These are phyloP conservation scores for Allium sativum DNA, from an alignment of 106 monocot genomes.

Conservation along the genomic window DNA sequence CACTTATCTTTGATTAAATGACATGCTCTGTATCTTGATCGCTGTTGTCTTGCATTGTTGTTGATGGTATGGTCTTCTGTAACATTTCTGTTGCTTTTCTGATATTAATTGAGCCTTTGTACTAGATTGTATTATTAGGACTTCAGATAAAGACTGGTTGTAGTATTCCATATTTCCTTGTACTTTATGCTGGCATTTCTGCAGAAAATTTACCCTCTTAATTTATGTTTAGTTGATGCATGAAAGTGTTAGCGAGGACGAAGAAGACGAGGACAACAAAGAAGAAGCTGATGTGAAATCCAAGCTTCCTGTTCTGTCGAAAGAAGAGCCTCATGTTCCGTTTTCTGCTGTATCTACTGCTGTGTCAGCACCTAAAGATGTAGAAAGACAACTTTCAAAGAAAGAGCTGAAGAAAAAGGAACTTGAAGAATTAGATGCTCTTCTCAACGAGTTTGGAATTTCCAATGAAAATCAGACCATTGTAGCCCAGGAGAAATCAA, in stretches of 20 bases:
- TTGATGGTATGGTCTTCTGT: no score
- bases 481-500: constrained; percentile 13
- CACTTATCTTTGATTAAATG: no score
- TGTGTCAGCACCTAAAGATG: constrained; percentile 21
- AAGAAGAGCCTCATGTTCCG: constrained; percentile 16
- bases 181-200: no score
- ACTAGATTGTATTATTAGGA: no score
- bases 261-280: constrained; percentile 30
- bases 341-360: no score
- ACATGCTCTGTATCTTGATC: no score
- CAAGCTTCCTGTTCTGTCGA: constrained; percentile 10
- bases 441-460: constrained; percentile 44
- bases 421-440: constrained; percentile 50
- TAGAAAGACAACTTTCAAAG: constrained; percentile 70
- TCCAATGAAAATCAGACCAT: constrained; percentile 9
- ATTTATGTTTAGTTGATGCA: constrained; percentile 6
- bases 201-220: no score
- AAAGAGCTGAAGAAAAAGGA: constrained; percentile 76
- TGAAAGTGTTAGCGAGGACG: constrained; percentile 60
- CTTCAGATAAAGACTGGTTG: no score
- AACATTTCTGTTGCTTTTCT: neutral
- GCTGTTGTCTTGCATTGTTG: no score
- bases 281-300: constrained; percentile 33
- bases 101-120: neutral
- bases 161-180: no score